Base-by-base conservation (phyloP, 108 stramenopile genomes). In the Nitzschia sp. region DNA sequence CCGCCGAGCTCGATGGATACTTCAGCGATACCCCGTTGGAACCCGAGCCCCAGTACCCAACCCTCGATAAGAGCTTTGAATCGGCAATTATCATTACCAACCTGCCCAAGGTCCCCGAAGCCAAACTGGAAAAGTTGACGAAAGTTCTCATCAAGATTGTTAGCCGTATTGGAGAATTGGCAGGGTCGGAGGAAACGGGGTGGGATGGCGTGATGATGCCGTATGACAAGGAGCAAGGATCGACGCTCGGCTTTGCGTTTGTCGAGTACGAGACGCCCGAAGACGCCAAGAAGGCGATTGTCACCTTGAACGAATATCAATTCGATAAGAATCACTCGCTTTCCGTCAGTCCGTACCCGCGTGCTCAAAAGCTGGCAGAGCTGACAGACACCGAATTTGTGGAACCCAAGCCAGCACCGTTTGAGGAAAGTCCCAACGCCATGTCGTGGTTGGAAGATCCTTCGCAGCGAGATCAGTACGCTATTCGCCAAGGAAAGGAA, bases 261-360 rank as follows among this genome's bases (percentile, higher is more conserved):
- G 84, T 91, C 64, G 89, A 88, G 67, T 99, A 89, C 68, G 94
- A 89, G 44, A 73, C 86, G 19, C 85, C 83, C 17, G 95, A 93
- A 58, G 94, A 96, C 44, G 88, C 96, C 36, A 88, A 93, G 47
- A 80, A 93, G 72, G 97, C 97, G 19, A 83, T 98, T 54, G 90
- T 90, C 69, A 92, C 89, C 28, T 88, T 98, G 48, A 69, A 98
- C 66, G 92, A 80, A 36, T 96, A 97, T 76, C 78, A 79, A 50
- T 87, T 98, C 58, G 98, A 97, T 69, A 98, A 98, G 69, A 93
- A 88, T 48, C 98, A 98, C 72, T 28, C 68, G 2, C 63, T 96
- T 41, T 73, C 77, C 35, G 93, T 93, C 13, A 71, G 76, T 48
- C 79, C 79, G 28, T 96, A 95, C 73, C 68, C 82, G n/a, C 85